These are phyloP conservation scores for Rhamnella rubrinervis DNA, from an alignment of 331 rosid species.

Conservation along the genomic window DNA sequence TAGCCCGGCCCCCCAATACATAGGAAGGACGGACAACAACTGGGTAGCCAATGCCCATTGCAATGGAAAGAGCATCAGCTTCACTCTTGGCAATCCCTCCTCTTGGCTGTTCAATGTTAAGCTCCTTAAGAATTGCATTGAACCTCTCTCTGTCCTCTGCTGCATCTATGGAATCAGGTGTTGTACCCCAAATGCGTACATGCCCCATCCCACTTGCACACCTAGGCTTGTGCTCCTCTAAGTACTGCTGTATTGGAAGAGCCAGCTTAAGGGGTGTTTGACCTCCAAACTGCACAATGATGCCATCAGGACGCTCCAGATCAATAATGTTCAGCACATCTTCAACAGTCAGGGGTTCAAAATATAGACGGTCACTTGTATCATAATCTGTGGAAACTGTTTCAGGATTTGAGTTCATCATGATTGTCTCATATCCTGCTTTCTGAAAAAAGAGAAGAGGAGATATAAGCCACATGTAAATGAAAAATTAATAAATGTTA, in stretches of 20 bases:
- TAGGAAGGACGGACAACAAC: constrained; percentile 96
- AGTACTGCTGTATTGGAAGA: constrained; percentile 77
- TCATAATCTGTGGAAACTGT: constrained; percentile 97
- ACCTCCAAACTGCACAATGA: constrained; percentile 99
- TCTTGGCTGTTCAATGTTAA: constrained; percentile 89
- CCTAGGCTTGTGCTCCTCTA: constrained; percentile 71
- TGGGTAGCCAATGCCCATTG: constrained; percentile 81
- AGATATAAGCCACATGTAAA: neutral
- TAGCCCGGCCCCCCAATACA: constrained; percentile 97
- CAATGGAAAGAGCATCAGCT: constrained; percentile 76
- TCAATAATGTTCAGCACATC: constrained; percentile 85
- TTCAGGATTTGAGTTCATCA: constrained; percentile 99
- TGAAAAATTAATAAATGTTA: neutral
- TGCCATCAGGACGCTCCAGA: constrained; percentile 95
- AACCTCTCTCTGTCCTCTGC: constrained; percentile 98
- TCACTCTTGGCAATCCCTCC: constrained; percentile 99
- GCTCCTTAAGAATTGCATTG: constrained; percentile 71
- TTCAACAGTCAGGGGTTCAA: constrained; percentile 89
- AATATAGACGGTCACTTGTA: constrained; percentile 94
- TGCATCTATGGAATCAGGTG: constrained; percentile 95
- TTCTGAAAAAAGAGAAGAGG: constrained; percentile 53
- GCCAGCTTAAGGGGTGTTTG: constrained; percentile 93
- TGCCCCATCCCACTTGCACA: constrained; percentile 67
- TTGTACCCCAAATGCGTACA: constrained; percentile 94
- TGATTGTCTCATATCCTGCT: constrained; percentile 92